These are phyloP conservation scores for Alloteropsis angusta DNA, from an alignment of 202 grass and related monocot genomes.

Conservation along the genomic window DNA sequence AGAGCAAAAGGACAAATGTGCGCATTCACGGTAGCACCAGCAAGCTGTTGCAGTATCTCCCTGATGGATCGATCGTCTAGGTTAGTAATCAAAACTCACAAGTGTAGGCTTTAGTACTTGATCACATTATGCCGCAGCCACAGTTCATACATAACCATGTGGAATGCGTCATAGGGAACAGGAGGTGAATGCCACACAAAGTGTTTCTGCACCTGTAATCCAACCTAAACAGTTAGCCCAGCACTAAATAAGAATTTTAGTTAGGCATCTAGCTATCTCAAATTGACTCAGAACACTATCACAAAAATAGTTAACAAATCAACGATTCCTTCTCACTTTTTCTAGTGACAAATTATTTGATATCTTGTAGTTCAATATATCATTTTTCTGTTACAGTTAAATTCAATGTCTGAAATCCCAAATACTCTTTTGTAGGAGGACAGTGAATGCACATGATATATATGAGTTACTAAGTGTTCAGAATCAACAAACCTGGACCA, in stretches of 20 bases:
- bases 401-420: constrained; percentile 1
- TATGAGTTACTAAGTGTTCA: constrained; percentile 2
- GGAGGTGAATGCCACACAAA: constrained; percentile 96
- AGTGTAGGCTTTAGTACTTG: constrained; percentile 52
- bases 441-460: background rate
- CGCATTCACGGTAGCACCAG: background rate
- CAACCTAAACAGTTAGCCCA: constrained; percentile 16
- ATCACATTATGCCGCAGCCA: constrained; percentile 79
- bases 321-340: constrained; percentile 1
- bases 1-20: background rate
- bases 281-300: too few relatives aligned
- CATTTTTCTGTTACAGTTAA: background rate
- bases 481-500: constrained; percentile 66
- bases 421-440: background rate
- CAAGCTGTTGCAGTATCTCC: background rate
- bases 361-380: background rate
- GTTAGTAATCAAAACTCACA: constrained; percentile 2
- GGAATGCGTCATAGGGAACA: constrained; percentile 73
- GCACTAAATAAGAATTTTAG: background rate
- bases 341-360: background rate
- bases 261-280: background rate
- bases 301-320: background rate
- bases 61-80: background rate
- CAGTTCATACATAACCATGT: constrained; percentile 97
- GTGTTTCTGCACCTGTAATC: constrained; percentile 79